Base-by-base conservation (phyloP, 2,329 filamentous ascomycete species). In the Exophiala aquamarina region DNA sequence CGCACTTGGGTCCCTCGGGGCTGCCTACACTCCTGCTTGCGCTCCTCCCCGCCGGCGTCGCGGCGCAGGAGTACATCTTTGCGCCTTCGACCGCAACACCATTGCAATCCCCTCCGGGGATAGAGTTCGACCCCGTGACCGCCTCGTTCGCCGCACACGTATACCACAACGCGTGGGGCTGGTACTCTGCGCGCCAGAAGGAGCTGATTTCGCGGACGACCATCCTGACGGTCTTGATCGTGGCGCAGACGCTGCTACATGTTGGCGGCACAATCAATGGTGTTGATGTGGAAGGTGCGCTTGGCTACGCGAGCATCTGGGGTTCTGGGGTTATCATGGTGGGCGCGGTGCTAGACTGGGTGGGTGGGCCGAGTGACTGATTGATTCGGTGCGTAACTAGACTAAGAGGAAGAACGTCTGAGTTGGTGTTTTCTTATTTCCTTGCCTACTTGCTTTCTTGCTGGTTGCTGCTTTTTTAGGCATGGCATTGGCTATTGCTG, bases 51-150 rank as follows among this genome's bases (percentile, higher is more conserved):
- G 76, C 87, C 14, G 91, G 90, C 2, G 73, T 82, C 52, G 86
- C 88, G 1, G 83, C 85, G 3, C 82, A 82, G 52, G 78, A 79
- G 36, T 92, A 94, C 64, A 81, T 96, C 57, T 94, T 95, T 52
- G 66, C 67, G 8, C 74, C 74, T 40, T 73, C 75, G 4, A 75
- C 78, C 0, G 77, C 75, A 19, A 70, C 62, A n/a, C 47, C 69
- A 19, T 74, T 70, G 3, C 57, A 63, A 9, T 52, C 59, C 6
- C 58, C 18, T 8, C 6, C 44, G 3, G 37, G 29, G 7, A 35
- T 38, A 56, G 66, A 72, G 17, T 89, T 89, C 61, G 74, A 89
- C 57, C 80, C 86, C 0, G 77, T 73, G 19, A 78, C 73, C 13
- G 84, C 87, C 1, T 81, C 77, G 1, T 73, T 94, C 14, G 68